Evolutionary conservation across 352 stramenopile species (phyloP).

Genomic region (Globisporangium recalcitrans): DNA sequence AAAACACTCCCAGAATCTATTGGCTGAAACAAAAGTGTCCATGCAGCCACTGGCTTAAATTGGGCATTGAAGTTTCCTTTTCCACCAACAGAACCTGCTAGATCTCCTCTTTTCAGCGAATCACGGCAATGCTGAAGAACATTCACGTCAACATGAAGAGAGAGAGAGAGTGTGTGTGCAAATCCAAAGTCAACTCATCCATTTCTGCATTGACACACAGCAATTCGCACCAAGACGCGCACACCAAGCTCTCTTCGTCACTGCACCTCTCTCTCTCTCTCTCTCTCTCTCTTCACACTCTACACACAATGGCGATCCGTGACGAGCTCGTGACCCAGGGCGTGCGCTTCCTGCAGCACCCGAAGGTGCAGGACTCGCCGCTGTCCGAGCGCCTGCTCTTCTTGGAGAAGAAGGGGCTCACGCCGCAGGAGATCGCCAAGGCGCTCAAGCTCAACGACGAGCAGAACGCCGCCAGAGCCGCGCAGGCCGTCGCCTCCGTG

Average conservation of each 20-base stretch:
- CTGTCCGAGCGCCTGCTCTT: constrained; percentile 67
- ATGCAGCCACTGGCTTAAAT: constrained; percentile 5
- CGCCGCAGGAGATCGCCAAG: constrained; percentile 55
- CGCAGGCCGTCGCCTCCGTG: constrained; percentile 56
- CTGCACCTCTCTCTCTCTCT: neutral
- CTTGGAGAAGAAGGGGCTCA: constrained; percentile 74
- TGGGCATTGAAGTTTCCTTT: constrained; percentile 18
- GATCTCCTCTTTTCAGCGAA: constrained; percentile 10
- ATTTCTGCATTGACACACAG: neutral
- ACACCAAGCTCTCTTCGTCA: neutral
- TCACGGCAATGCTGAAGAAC: neutral
- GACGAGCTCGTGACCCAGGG: constrained; percentile 65
- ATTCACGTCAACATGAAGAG: constrained; percentile 17
- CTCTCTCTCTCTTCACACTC: neutral
- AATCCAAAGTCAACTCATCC: neutral
- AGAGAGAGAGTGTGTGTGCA: no score
- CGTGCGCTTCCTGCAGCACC: constrained; percentile 74
- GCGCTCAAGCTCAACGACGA: constrained; percentile 68
- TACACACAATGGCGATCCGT: constrained; percentile 26
- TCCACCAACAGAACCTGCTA: neutral
- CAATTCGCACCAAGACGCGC: neutral
- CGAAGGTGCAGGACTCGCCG: constrained; percentile 70
- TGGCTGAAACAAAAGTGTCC: neutral
- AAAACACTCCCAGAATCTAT: neutral
- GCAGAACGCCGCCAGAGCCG: constrained; percentile 40